Conservation (phyloP, 2,329 filamentous ascomycete species). For the Albifimbria verrucaria region DNA sequence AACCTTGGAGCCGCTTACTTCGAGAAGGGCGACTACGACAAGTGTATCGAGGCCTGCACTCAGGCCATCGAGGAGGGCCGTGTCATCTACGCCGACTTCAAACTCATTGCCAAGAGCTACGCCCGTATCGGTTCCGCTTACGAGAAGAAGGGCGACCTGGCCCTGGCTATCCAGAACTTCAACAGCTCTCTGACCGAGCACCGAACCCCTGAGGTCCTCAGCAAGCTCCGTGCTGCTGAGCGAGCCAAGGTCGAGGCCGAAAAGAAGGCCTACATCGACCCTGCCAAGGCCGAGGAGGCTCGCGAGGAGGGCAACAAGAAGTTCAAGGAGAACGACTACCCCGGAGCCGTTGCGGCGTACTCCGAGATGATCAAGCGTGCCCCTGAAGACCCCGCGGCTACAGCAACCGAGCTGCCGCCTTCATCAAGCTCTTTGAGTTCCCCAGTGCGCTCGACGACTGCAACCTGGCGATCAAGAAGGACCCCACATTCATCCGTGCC, state of each 20-base stretch:
- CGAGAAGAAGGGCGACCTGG: constrained; percentile 81
- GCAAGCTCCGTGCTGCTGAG: constrained; percentile 88
- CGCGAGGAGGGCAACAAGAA: constrained; percentile 93
- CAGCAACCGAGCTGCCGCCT: constrained; percentile 94
- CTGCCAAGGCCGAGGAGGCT: constrained; percentile 89
- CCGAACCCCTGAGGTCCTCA: constrained; percentile 88
- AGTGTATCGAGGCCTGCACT: constrained; percentile 80
- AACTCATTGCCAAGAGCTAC: constrained; percentile 97
- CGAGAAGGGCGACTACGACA: constrained; percentile 92
- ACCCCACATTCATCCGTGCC: constrained; percentile 88
- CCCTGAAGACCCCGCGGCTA: constrained; percentile 88
- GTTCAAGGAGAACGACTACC: constrained; percentile 97
- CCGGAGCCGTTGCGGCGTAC: constrained; percentile 90
- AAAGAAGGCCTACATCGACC: constrained; percentile 80
- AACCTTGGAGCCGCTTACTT: constrained; percentile 93
- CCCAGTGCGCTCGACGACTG: constrained; percentile 77
- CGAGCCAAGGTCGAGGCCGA: constrained; percentile 77
- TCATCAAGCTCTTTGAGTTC: constrained; percentile 96
- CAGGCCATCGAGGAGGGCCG: constrained; percentile 89
- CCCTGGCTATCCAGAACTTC: constrained; percentile 82
- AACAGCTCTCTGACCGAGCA: constrained; percentile 94
- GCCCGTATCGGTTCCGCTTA: constrained; percentile 92
- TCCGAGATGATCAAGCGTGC: constrained; percentile 95
- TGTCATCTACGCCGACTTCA: constrained; percentile 90
- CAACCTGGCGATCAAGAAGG: constrained; percentile 48